Conservation (phyloP, 306 rosid species). For the Cicer bijugum region DNA sequence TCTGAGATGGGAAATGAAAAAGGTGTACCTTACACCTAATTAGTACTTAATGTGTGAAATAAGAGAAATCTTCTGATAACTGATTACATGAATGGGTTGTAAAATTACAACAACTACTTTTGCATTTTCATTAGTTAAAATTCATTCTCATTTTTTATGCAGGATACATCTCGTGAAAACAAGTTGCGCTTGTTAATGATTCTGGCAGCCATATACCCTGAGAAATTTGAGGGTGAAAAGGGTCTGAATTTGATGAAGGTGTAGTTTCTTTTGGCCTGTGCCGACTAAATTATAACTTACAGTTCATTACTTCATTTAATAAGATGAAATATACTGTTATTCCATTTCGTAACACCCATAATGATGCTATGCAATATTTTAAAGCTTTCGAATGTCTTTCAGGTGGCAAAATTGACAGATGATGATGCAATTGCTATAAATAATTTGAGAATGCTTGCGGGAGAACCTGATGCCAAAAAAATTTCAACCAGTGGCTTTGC, state of each 20-base stretch:
- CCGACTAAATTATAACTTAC: conserved; percentile 29
- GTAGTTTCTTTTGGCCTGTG: conserved; percentile 41
- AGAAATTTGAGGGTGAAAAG: conserved; percentile 89
- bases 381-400: conserved; percentile 43
- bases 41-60: conserved; percentile 18
- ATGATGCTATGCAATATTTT: conserved; percentile 30
- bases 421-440: conserved; percentile 80
- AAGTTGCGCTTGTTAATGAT: conserved; percentile 94
- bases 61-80: neutral
- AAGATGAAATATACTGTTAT: conserved; percentile 9
- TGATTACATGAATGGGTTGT: conserved; percentile 7
- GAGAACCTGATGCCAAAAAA: conserved; percentile 67
- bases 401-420: conserved; percentile 79
- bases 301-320: conserved; percentile 24
- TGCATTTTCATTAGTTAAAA: conserved; percentile 21
- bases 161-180: conserved; percentile 81
- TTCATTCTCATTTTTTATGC: conserved; percentile 50
- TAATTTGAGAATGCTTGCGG: conserved; percentile 78
- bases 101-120: conserved; percentile 23
- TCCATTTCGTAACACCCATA: conserved; percentile 10
- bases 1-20: conserved; percentile 36
- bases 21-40: conserved; percentile 28
- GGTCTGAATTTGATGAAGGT: conserved; percentile 88
- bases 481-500: conserved; percentile 60
- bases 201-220: conserved; percentile 90